Conservation (phyloP, 1,284 basidiomycete genomes). For the Austroboletus novae-zelandiae region DNA sequence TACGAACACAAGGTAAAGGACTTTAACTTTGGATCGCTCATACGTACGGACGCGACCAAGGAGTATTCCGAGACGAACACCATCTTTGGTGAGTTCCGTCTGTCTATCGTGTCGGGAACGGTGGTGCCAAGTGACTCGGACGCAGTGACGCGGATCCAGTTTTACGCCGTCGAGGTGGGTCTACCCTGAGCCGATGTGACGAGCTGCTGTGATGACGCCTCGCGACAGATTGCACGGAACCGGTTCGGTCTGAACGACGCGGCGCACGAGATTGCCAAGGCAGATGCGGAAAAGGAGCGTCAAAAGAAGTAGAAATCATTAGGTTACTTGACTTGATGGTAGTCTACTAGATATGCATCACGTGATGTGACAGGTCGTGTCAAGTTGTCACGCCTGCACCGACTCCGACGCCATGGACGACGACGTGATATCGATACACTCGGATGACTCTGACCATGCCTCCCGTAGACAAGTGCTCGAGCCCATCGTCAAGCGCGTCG, state of each 20-base stretch:
- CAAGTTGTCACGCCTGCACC: constrained; percentile 12
- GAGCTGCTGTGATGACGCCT: constrained; percentile 1
- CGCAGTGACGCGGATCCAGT: constrained; percentile 79
- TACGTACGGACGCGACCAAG: constrained; percentile 76
- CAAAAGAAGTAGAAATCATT: constrained; percentile 43
- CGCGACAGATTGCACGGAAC: constrained; percentile 82
- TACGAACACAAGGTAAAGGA: constrained; percentile 90
- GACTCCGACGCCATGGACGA: constrained; percentile 20
- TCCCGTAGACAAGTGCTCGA: constrained; percentile 51
- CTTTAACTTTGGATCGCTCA: constrained; percentile 96
- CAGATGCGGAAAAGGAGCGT: constrained; percentile 61
- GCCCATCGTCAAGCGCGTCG: constrained; percentile 66
- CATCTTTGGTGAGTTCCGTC: constrained; percentile 71
- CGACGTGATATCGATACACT: constrained; percentile 38
- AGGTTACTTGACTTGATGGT: not conserved
- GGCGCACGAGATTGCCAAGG: constrained; percentile 82
- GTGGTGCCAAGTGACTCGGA: constrained; percentile 2
- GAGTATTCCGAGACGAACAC: constrained; percentile 94
- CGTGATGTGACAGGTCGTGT: constrained; percentile 31
- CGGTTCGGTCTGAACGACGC: constrained; percentile 88
- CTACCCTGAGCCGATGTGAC: constrained; percentile 4
- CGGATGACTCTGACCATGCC: constrained; percentile 34
- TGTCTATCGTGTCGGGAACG: not conserved
- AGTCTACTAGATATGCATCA: constrained; percentile 3
- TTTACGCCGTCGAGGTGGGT: constrained; percentile 86